phyloP scores from a whole-genome alignment of 306 rosid genomes.

The Begonia fuchsioides region DNA sequence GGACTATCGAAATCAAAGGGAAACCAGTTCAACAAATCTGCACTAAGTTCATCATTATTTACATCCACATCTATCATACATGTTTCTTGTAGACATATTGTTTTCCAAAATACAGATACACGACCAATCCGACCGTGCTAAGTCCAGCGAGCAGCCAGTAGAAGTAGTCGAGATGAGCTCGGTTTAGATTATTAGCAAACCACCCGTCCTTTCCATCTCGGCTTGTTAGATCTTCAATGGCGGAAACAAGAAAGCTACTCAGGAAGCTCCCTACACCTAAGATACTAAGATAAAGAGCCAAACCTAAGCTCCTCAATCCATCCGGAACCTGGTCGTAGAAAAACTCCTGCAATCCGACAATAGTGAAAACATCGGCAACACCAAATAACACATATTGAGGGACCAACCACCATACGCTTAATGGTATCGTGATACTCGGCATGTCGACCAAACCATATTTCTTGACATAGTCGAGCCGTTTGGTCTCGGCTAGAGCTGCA shows the following conservation, averaged over 20 bases:
- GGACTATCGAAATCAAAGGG: too few relatives aligned
- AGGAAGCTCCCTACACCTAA: conserved; percentile 51
- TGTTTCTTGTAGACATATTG: conserved; percentile 14
- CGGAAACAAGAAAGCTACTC: conserved; percentile 44
- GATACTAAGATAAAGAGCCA: conserved; percentile 46
- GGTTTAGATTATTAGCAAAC: conserved; percentile 50
- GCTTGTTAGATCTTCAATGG: conserved; percentile 18
- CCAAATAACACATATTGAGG: conserved; percentile 57
- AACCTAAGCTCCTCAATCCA: conserved; percentile 58
- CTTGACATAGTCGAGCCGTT: conserved; percentile 39
- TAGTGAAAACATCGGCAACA: conserved; percentile 33
- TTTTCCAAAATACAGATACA: conserved; percentile 15
- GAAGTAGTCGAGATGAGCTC: conserved; percentile 62
- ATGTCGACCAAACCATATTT: conserved; percentile 36
- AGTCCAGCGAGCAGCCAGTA: conserved; percentile 46
- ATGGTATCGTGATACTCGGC: conserved; percentile 37
- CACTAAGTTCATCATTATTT: too few relatives aligned
- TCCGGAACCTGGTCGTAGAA: conserved; percentile 64
- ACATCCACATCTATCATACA: too few relatives aligned
- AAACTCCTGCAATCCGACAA: conserved; percentile 71
- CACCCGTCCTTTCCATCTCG: conserved; percentile 27
- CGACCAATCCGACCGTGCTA: conserved; percentile 13
- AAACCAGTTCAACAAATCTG: too few relatives aligned
- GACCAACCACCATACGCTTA: conserved; percentile 67
- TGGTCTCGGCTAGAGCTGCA: conserved; percentile 47